Conservation (phyloP, 768 basidiomycete species). For the Tulasnella sp. region DNA sequence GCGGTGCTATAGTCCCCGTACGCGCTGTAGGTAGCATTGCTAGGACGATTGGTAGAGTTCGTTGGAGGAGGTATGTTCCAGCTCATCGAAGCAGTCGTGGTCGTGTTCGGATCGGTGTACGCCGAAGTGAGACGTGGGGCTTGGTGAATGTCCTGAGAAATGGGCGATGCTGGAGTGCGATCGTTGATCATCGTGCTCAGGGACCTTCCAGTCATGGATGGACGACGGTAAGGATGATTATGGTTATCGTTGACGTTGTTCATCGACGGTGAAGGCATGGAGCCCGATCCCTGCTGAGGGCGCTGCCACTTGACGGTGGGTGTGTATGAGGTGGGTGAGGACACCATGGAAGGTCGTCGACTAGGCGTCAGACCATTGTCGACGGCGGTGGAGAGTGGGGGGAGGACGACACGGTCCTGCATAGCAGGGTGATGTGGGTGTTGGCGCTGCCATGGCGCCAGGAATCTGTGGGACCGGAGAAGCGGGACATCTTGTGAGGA, state of each 20-base stretch:
- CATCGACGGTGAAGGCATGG: background rate
- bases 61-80: slow-evolving; percentile 20
- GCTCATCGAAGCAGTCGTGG: background rate
- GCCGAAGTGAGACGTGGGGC: slow-evolving; percentile 6
- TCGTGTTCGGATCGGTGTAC: slow-evolving; percentile 4
- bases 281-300: background rate
- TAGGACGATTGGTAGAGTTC: background rate
- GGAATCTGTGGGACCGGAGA: background rate
- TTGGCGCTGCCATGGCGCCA: slow-evolving; percentile 14
- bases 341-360: background rate
- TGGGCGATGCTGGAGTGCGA: background rate
- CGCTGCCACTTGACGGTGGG: slow-evolving; percentile 10
- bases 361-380: slow-evolving; percentile 18
- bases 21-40: background rate
- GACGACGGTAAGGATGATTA: slow-evolving; percentile 12
- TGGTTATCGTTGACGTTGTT: slow-evolving; percentile 1
- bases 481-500: slow-evolving; percentile 19
- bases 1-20: slow-evolving; percentile 14
- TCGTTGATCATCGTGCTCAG: background rate
- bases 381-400: slow-evolving; percentile 17
- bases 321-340: background rate
- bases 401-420: slow-evolving; percentile 18
- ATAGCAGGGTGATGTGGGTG: slow-evolving; percentile 7
- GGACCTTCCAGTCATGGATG: background rate
- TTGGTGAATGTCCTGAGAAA: background rate